phyloP scores from a whole-genome alignment of 148 eudicot species.

The Chenopodium album region DNA sequence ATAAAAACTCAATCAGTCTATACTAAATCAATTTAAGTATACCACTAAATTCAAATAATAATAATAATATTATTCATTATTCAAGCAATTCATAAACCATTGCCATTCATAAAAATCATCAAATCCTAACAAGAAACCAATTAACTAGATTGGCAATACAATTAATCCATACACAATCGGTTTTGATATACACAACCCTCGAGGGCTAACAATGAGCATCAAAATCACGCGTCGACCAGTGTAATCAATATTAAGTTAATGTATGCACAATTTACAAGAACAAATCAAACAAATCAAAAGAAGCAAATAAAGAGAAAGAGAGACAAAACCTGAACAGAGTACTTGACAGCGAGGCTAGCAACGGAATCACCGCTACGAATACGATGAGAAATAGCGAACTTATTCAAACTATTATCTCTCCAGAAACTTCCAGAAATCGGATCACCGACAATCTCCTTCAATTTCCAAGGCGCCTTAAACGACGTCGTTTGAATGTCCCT shows the following conservation, averaged over 20 bases:
- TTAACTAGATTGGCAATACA: background rate
- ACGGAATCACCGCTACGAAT: constrained; percentile 57
- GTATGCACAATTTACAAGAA: too few relatives aligned
- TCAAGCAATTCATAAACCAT: background rate
- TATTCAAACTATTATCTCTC: constrained; percentile 59
- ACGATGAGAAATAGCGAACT: constrained; percentile 85
- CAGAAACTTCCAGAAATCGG: constrained; percentile 84
- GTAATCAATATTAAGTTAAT: too few relatives aligned
- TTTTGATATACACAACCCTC: too few relatives aligned
- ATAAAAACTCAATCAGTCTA: too few relatives aligned
- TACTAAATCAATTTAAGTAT: background rate
- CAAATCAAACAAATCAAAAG: background rate
- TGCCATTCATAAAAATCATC: background rate
- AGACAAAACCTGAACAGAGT: constrained; percentile 73
- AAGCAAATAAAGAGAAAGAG: background rate
- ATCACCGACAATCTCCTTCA: constrained; percentile 63
- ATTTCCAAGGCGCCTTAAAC: constrained; percentile 74
- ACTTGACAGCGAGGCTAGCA: constrained; percentile 87
- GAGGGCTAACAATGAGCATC: too few relatives aligned
- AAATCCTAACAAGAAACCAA: background rate
- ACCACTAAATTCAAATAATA: background rate
- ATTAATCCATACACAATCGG: background rate
- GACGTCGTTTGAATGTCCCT: constrained; percentile 56
- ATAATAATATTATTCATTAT: too few relatives aligned
- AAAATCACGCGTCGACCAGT: too few relatives aligned